phyloP scores from a whole-genome alignment of 306 rosid genomes.

The Cucumis cinereus region DNA sequence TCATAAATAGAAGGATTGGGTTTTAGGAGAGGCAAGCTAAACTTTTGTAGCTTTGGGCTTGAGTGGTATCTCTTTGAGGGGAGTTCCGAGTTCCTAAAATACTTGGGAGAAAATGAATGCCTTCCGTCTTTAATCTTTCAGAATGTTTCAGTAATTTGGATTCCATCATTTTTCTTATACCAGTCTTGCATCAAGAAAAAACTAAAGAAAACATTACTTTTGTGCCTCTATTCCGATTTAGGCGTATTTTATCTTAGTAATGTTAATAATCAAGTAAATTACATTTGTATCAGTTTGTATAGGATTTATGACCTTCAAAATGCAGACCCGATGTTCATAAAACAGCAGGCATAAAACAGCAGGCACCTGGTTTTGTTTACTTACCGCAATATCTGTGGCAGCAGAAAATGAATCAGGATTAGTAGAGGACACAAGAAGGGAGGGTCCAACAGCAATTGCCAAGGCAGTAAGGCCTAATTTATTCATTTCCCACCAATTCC shows the following conservation, averaged over 20 bases:
- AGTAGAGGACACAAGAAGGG: conserved; percentile 39
- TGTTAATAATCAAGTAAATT: not conserved
- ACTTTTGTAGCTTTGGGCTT: not conserved
- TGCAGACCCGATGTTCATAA: not conserved
- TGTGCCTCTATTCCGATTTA: not conserved
- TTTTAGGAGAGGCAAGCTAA: not conserved
- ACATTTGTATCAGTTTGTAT: not conserved
- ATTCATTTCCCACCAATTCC: conserved; percentile 46
- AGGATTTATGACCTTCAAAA: not conserved
- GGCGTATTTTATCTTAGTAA: not conserved
- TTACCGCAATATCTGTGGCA: conserved; percentile 61
- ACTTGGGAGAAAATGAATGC: not conserved
- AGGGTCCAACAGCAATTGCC: conserved; percentile 46
- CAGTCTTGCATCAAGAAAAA: not conserved
- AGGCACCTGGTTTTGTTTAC: not conserved
- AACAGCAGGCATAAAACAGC: not conserved
- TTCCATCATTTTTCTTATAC: not conserved
- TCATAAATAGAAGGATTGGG: not conserved
- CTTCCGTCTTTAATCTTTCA: not conserved
- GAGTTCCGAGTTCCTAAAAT: not conserved
- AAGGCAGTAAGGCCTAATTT: conserved; percentile 31
- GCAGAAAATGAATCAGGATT: conserved; percentile 56
- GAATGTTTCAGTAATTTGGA: not conserved
- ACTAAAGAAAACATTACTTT: not conserved
- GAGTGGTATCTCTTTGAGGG: not conserved